Evolutionary conservation across 306 rosid species (phyloP).

Genomic region (Lathyrus tuberosus): DNA sequence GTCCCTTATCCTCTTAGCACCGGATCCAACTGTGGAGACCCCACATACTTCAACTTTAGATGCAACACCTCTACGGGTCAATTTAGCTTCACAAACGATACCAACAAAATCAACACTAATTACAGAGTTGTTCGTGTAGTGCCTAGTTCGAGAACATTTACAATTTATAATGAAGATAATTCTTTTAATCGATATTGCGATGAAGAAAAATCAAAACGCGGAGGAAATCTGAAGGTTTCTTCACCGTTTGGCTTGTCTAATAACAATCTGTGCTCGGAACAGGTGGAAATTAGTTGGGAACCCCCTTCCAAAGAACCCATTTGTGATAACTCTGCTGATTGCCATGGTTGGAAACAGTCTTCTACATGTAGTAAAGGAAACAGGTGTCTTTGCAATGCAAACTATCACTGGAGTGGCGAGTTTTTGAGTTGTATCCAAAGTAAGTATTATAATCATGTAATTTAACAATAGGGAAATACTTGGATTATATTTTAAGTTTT

Average conservation of each 20-base stretch:
- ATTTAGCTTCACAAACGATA: slow-evolving; percentile 31
- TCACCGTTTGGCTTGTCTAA: not conserved
- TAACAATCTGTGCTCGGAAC: not conserved
- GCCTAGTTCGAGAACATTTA: not conserved
- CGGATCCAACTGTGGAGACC: slow-evolving; percentile 48
- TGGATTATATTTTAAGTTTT: not conserved
- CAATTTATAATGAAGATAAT: not conserved
- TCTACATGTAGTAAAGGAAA: slow-evolving; percentile 40
- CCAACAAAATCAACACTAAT: not conserved
- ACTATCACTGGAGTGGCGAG: slow-evolving; percentile 32
- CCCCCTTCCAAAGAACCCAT: slow-evolving; percentile 32
- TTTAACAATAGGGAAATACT: not conserved
- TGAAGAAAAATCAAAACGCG: not conserved
- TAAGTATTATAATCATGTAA: not conserved
- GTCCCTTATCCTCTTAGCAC: slow-evolving; percentile 66
- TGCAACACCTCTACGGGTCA: slow-evolving; percentile 25
- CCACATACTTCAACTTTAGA: slow-evolving; percentile 31
- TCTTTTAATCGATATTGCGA: not conserved
- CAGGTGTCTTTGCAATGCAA: slow-evolving; percentile 43
- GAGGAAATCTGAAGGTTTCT: not conserved
- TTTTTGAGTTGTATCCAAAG: slow-evolving; percentile 27
- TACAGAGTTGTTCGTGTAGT: slow-evolving; percentile 9
- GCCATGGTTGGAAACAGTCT: slow-evolving; percentile 37
- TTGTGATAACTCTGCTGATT: slow-evolving; percentile 30
- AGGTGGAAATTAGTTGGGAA: slow-evolving; percentile 36